Base-by-base conservation (phyloP, 345 rosid genomes). In the Citropsis articulata region DNA sequence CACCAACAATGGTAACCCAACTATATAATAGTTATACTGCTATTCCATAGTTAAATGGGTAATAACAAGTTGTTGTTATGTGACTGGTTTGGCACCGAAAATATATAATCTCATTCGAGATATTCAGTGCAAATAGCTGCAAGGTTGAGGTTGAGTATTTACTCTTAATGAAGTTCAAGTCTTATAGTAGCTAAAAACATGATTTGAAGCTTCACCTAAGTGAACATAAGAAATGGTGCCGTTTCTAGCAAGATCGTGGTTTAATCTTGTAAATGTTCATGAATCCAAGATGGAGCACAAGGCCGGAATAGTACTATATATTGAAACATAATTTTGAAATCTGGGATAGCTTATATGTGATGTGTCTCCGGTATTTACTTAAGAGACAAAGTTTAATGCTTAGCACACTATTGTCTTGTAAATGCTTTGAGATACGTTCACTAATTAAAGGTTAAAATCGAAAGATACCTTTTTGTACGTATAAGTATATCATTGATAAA, bases 241-340 rank as follows among this genome's bases (percentile, higher is more conserved):
- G 2, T 12, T 56, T 72, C 48, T 18, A n/a, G 6, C 31, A 55
- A 72, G 50, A 33, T 21, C 12, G 35, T 72, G 40, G 28, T 33
- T 72, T 33, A 56, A 16, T 57, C 65, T 72, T 56, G 48, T 33
- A 72, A 56, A n/a, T 72, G 25, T 35, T 69, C 31, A 72, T 72
- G 48, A 72, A 33, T 22, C 10, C 18, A 72, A 38, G 28, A 72
- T 22, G 1, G 0, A 71, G 63, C 45, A 55, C 21, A 55, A 50
- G 75, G 64, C 30, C 3, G 5, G 31, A 6, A 10, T 9, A 36
- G 40, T 36, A 9, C 9, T 36, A 36, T 6, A 36, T 7, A 36
- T 36, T 36, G 1, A 9, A 72, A 30, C 53, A 24, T 70, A 50
- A 48, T 9, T 4, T 9, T 7, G 36, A 21, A 28, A 28, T 18